Percentiles rank a stretch among this genome's conserved stretches.
Evolutionary conservation across 1,284 basidiomycete species (phyloP).

Genomic region (Trichosporon sp.): DNA sequence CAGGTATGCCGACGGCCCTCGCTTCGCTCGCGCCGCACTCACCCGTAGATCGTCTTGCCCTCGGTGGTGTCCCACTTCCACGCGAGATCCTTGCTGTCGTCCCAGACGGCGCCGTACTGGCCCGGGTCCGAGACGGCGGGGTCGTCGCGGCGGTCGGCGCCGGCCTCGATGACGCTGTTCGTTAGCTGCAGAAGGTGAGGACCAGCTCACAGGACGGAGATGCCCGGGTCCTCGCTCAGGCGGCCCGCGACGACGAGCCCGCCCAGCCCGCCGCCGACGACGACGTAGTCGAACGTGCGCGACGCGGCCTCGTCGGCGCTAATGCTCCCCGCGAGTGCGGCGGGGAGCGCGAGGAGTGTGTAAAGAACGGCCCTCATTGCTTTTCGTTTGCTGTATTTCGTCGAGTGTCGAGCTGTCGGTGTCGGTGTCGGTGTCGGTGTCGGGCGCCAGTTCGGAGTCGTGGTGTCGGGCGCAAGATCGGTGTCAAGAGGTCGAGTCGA

Average conservation of each 20-base stretch:
- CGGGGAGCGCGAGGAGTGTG: neutral
- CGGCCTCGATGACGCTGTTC: conserved; percentile 28
- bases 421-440: neutral
- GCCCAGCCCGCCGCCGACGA: conserved; percentile 16
- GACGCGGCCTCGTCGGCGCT: neutral
- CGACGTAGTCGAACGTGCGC: conserved; percentile 12
- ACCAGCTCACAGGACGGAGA: conserved; percentile 7
- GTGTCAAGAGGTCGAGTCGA: too few species aligned
- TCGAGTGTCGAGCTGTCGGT: neutral
- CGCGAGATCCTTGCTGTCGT: conserved; percentile 14
- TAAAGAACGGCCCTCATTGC: neutral
- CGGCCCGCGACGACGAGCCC: conserved; percentile 15
- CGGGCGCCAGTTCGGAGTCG: neutral
- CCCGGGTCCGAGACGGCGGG: conserved; percentile 17
- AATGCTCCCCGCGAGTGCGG: neutral
- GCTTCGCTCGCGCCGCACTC: neutral
- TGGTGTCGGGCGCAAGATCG: neutral
- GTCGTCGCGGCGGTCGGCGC: conserved; percentile 25
- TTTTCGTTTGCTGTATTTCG: too few species aligned
- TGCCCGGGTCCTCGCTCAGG: conserved; percentile 10
- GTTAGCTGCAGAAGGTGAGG: neutral
- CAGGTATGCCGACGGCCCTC: too few species aligned
- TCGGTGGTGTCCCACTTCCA: conserved; percentile 21
- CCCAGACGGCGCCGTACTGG: conserved; percentile 22
- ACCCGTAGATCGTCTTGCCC: conserved; percentile 21